Conservation (phyloP, 2,329 filamentous ascomycete genomes). For the Fusarium brevicatenulatum region DNA sequence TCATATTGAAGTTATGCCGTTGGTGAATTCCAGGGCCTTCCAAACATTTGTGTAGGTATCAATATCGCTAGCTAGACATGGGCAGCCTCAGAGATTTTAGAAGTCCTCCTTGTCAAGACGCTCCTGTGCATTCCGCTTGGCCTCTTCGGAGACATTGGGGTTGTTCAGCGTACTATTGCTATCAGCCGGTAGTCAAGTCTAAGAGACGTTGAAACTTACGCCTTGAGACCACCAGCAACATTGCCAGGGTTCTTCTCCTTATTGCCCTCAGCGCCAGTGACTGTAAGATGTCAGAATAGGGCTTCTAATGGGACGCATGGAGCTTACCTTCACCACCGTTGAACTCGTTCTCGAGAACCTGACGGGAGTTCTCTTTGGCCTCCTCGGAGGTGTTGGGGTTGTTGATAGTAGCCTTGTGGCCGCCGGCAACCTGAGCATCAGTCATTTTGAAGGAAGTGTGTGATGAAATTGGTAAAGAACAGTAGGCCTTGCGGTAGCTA, state of each 20-base stretch:
- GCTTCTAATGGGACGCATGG: too few relatives aligned
- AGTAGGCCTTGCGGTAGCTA: neutral
- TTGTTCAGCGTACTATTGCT: constrained; percentile 60
- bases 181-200: neutral
- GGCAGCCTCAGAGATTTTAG: neutral
- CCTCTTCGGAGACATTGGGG: constrained; percentile 65
- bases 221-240: constrained; percentile 62
- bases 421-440: constrained; percentile 63
- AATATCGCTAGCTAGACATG: neutral
- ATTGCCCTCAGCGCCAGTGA: constrained; percentile 48
- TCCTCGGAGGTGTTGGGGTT: constrained; percentile 67
- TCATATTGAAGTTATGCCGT: neutral
- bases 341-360: constrained; percentile 62
- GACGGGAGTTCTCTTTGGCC: constrained; percentile 64
- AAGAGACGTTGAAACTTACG: constrained; percentile 49
- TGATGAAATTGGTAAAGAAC: neutral
- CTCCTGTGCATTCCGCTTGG: constrained; percentile 65
- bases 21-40: neutral
- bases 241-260: constrained; percentile 64
- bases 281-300: constrained; percentile 15
- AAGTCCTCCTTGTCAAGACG: constrained; percentile 52
- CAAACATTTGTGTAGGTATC: neutral
- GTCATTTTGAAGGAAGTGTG: constrained; percentile 53
- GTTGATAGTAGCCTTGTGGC: constrained; percentile 68
- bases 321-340: constrained; percentile 53